Percentiles rank a stretch among this genome's conserved stretches.
These are phyloP conservation scores for Parietaria judaica DNA, from an alignment of 306 rosid species.

Conservation along the genomic window DNA sequence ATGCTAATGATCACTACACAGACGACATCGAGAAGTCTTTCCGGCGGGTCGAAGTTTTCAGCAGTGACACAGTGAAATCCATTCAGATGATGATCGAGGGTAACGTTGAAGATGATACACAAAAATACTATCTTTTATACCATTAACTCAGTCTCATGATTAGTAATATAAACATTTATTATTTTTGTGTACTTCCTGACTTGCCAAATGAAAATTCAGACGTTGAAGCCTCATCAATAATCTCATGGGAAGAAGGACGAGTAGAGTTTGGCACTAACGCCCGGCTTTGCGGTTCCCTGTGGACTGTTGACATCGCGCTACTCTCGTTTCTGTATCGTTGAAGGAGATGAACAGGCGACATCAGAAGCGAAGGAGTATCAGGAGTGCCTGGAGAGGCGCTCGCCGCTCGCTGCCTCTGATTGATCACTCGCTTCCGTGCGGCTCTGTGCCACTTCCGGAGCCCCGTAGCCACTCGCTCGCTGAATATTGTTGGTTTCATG, in stretches of 20 bases:
- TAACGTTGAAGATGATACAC: too few relatives aligned
- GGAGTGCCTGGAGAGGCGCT: conserved; percentile 19
- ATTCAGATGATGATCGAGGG: too few relatives aligned
- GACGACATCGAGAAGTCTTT: too few relatives aligned
- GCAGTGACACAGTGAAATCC: too few relatives aligned
- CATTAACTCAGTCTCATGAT: too few relatives aligned
- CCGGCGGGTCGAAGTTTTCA: too few relatives aligned
- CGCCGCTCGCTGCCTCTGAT: conserved; percentile 29
- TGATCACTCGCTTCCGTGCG: conserved; percentile 37
- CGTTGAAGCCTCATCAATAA: neutral
- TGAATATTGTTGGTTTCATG: conserved; percentile 68
- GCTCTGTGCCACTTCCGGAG: conserved; percentile 57
- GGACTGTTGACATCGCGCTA: conserved; percentile 22
- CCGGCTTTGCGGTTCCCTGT: neutral
- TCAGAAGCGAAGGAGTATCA: conserved; percentile 28
- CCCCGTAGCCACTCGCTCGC: conserved; percentile 58
- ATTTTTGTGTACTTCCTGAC: neutral
- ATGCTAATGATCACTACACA: too few relatives aligned
- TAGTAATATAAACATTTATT: too few relatives aligned
- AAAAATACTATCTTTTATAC: too few relatives aligned
- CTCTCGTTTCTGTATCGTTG: conserved; percentile 27
- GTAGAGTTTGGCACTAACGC: neutral
- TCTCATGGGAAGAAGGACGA: conserved; percentile 10
- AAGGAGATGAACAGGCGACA: conserved; percentile 57
- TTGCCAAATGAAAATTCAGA: conserved; percentile 18